Evolutionary conservation across 1,139 yeast species (phyloP).

Genomic region (Pneumocystis carinii): DNA sequence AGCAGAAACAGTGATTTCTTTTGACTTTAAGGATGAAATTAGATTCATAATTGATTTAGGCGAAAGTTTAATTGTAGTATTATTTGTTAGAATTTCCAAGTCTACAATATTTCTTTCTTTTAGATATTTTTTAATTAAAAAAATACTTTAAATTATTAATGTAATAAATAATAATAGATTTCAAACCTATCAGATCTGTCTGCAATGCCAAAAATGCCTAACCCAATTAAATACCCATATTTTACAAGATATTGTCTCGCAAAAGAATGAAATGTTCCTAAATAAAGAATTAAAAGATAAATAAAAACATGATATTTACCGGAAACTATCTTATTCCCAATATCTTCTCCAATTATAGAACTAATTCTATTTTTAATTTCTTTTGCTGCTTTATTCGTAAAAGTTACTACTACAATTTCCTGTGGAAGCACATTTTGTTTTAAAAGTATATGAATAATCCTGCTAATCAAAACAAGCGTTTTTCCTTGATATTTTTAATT

Average conservation of each 20-base stretch:
- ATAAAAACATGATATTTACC: neutral
- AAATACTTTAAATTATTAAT: neutral
- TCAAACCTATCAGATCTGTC: slow-evolving; percentile 49
- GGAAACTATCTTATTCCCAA: slow-evolving; percentile 30
- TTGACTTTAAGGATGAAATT: slow-evolving; percentile 11
- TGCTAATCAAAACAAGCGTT: slow-evolving; percentile 62
- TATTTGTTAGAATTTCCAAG: neutral
- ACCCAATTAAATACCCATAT: slow-evolving; percentile 41
- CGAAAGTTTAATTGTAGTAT: slow-evolving; percentile 24
- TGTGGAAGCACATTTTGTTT: slow-evolving; percentile 39
- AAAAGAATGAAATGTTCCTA: slow-evolving; percentile 81
- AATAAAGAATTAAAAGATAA: slow-evolving; percentile 14
- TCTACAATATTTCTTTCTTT: neutral
- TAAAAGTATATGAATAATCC: slow-evolving; percentile 54
- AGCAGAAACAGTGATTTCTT: neutral
- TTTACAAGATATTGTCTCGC: slow-evolving; percentile 46
- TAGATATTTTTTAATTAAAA: neutral
- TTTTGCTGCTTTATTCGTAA: slow-evolving; percentile 77
- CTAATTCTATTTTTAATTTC: slow-evolving; percentile 58
- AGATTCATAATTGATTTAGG: neutral
- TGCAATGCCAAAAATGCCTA: slow-evolving; percentile 39
- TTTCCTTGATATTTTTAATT: slow-evolving; percentile 32
- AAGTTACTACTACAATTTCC: slow-evolving; percentile 66
- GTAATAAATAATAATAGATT: slow-evolving; percentile 5
- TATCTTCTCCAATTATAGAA: slow-evolving; percentile 28